phyloP scores from a whole-genome alignment of 345 rosid genomes.

The Corchorus capsularis region DNA sequence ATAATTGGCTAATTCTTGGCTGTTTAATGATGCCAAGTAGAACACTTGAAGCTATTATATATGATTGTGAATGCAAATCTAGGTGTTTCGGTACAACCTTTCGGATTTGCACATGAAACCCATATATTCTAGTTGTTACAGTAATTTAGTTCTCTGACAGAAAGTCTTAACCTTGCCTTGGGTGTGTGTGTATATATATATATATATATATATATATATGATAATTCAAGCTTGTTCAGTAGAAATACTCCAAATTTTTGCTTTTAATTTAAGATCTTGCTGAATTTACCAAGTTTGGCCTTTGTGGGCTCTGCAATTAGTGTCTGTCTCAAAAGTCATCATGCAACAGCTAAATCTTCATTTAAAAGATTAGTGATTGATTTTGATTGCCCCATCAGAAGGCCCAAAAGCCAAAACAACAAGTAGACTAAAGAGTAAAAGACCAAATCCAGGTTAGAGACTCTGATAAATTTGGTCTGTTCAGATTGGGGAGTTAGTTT shows the following conservation, averaged over 20 bases:
- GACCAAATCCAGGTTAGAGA: neutral
- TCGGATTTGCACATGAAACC: neutral
- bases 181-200: neutral
- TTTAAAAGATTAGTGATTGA: neutral
- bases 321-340: too few species aligned
- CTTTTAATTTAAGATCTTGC: neutral
- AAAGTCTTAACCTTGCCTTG: neutral
- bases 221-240: constrained; percentile 2
- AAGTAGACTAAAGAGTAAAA: neutral
- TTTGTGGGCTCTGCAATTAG: neutral
- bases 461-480: neutral
- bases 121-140: neutral
- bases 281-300: neutral
- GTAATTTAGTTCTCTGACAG: neutral
- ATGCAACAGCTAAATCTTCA: neutral
- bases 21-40: neutral
- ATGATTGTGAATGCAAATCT: neutral
- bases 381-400: neutral
- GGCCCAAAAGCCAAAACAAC: too few species aligned
- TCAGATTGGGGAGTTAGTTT: neutral
- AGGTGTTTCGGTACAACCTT: neutral
- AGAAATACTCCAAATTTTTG: neutral
- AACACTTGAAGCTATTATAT: neutral
- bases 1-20: neutral
- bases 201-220: neutral